Percentiles rank a stretch among this genome's conserved stretches.
These are phyloP conservation scores for Eutypa lata DNA, from an alignment of 2,329 filamentous ascomycete species.

Conservation along the genomic window DNA sequence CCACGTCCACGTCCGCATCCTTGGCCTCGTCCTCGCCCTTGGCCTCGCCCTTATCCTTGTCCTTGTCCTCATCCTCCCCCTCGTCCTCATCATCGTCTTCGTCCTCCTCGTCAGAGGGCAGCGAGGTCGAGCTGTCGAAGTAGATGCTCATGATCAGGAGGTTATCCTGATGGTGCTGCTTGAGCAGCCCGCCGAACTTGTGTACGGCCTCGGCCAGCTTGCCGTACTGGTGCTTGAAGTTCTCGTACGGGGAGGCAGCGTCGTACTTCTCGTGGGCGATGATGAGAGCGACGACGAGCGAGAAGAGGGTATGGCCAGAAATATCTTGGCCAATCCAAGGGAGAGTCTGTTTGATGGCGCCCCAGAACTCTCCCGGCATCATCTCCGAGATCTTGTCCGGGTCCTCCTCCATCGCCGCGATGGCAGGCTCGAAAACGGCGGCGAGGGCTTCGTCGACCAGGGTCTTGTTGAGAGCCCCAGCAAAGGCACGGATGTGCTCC, in stretches of 20 bases:
- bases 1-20: too few species aligned
- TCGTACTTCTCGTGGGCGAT: constrained; percentile 4
- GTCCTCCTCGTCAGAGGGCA: not conserved
- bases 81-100: not conserved
- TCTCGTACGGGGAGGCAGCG: not conserved
- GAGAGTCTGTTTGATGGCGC: constrained; percentile 1
- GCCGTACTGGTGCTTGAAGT: constrained; percentile 6
- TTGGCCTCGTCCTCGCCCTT: too few species aligned
- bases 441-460: constrained; percentile 4
- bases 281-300: constrained; percentile 3
- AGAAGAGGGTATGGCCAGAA: not conserved
- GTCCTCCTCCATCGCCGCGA: not conserved
- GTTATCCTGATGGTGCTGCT: constrained; percentile 4
- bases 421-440: constrained; percentile 1
- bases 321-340: constrained; percentile 1
- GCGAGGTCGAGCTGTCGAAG: not conserved
- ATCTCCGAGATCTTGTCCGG: not conserved
- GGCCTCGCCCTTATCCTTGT: not conserved
- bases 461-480: constrained; percentile 1
- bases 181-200: constrained; percentile 1
- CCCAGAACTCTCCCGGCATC: constrained; percentile 5
- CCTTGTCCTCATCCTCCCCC: not conserved
- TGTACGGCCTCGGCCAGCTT: constrained; percentile 1
- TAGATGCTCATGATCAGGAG: constrained; percentile 4
- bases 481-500: constrained; percentile 1